Base-by-base conservation (phyloP, 768 basidiomycete genomes). In the Termitomyces sp. region DNA sequence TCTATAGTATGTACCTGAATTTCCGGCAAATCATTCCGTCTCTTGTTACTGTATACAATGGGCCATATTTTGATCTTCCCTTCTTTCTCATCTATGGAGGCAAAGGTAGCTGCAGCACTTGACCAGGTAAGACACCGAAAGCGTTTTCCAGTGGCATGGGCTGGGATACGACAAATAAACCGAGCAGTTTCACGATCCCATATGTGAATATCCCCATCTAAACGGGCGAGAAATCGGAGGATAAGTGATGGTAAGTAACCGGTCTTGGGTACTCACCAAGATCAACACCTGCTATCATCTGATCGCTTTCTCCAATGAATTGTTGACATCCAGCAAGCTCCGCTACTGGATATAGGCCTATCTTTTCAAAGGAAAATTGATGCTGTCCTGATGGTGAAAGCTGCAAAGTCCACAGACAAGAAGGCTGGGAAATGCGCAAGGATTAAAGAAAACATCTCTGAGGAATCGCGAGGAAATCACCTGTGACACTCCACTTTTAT, bases 81-180 rank as follows among this genome's bases (percentile, higher is more conserved):
- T n/a, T 33, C 37, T n/a, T 24, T 4, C 5, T 56, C 41, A 45
- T 54, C 55, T 8, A 12, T 47, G 1, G 60, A 51, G 18, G 54
- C 60, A 55, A 61, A 57, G 0, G 42, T 52, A 12, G 48, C 26
- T n/a, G 52, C 46, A 28, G 48, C 22, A 18, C 28, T n/a, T 6
- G 47, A 50, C 57, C 54, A 61, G 3, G 60, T 51, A 15, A 61
- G 50, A 45, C 57, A 61, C 24, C 66, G 54, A 55, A 57, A 26
- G 5, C 56, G 61, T 54, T 62, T 16, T 24, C 41, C 51, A 9
- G 36, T 56, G 29, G 42, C 58, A 9, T 42, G 55, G 9, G 41
- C 53, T 5, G 56, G 31, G 18, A 62, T 37, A 13, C 55, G 48
- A 45, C 53, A 47, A 16, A 60, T 29, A 3, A 26, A 34, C 22